Base-by-base conservation (phyloP, 306 rosid genomes). In the Cicer chorassanicum region DNA sequence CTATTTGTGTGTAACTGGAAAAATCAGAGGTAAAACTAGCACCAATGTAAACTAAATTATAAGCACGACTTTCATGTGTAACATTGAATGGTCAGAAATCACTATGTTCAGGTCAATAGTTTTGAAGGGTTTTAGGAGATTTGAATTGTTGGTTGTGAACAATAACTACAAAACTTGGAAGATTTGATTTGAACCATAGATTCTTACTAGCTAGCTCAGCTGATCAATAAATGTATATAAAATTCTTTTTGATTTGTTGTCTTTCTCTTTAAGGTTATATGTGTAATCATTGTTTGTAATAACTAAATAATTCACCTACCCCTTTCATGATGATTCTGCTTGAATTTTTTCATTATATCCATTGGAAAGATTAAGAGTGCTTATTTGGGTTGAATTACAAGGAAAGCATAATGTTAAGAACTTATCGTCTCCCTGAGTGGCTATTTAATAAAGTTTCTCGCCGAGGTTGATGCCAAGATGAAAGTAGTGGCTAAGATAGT, bases 81-180 rank as follows among this genome's bases (percentile, higher is more conserved):
- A 72, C 49, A 5, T n/a, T 54, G 41, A 40, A 54, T 71, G 53
- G 21, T 39, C 24, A 34, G 9, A 21, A 8, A 72, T 55, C 39
- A 36, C 10, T 21, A 1, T 54, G 13, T 14, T 29, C 18, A 1
- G 16, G 6, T 34, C 62, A 50, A 57, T 15, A 0, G 14, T 29
- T 68, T 48, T 21, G 13, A 18, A 65, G 39, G 38, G 43, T 14
- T 41, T 69, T 69, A 14, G 48, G 38, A 50, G 9, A 36, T 50
- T 69, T 29, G 6, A 50, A 9, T 69, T 36, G 36, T 15, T 50
- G 34, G 62, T 69, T 49, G 62, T 50, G 34, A 69, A 49, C 38
- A 9, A 29, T 2, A 69, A 34, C 9, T 12, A 34, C 36, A 69
- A 14, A 69, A 38, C 18, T 38, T 39, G 38, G 41, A 54, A 10